These are phyloP conservation scores for Fusarium miscanthi DNA, from an alignment of 2,329 filamentous ascomycete genomes.

Conservation along the genomic window DNA sequence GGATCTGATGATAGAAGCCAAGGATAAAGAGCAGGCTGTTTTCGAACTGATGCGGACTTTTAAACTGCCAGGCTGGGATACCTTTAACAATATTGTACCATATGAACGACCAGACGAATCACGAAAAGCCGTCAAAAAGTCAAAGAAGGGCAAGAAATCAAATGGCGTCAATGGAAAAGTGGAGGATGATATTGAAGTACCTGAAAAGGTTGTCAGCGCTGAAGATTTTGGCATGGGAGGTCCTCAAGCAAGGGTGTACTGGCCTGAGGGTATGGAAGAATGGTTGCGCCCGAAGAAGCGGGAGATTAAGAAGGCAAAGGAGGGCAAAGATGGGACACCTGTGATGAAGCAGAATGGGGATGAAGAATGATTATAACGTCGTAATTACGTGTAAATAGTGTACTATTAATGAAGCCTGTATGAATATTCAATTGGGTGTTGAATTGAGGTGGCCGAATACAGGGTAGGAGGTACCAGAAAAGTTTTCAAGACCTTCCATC, in stretches of 20 bases:
- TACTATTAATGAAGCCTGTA: background rate
- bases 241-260: slow-evolving; percentile 83
- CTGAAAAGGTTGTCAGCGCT: slow-evolving; percentile 63
- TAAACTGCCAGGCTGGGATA: slow-evolving; percentile 82
- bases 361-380: background rate
- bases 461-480: slow-evolving; percentile 20
- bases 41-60: slow-evolving; percentile 93
- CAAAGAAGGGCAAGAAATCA: slow-evolving; percentile 52
- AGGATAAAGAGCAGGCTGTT: slow-evolving; percentile 96
- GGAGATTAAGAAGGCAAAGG: slow-evolving; percentile 62
- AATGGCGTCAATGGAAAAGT: slow-evolving; percentile 48
- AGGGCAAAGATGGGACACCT: slow-evolving; percentile 47
- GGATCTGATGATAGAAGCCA: slow-evolving; percentile 99
- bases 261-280: slow-evolving; percentile 89
- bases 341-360: slow-evolving; percentile 36
- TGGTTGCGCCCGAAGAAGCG: slow-evolving; percentile 87
- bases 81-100: slow-evolving; percentile 81
- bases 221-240: slow-evolving; percentile 90
- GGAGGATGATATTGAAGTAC: slow-evolving; percentile 53
- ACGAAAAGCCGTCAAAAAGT: slow-evolving; percentile 58
- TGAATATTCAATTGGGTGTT: background rate
- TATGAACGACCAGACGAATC: slow-evolving; percentile 80
- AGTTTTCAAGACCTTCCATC: slow-evolving; percentile 21
- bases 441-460: background rate
- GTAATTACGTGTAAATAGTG: background rate